Base-by-base conservation (phyloP, 176 grass and related monocot genomes). In the Raddia guianensis region DNA sequence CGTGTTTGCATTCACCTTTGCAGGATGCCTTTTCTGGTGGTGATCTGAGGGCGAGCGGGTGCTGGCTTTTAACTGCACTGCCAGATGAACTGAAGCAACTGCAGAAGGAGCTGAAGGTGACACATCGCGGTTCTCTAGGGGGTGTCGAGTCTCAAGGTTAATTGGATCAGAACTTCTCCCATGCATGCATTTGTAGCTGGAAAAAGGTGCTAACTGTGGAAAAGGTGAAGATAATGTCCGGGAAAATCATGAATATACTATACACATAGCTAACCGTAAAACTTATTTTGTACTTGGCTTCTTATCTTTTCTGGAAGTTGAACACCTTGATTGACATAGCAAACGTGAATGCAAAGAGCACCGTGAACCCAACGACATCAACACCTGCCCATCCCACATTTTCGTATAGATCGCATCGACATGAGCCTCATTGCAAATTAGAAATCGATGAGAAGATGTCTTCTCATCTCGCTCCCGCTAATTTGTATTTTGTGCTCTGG, bases 261-360 rank as follows among this genome's bases (percentile, higher is more conserved):
- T 27, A 27, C 27, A 50, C 54, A 19, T 19, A 57, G n/a, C 20
- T 58, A 58, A 58, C 7, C 8, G n/a, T 18, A 58, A 9, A 58
- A 9, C 27, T 19, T 58, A 9, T n/a, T 19, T 58, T 58, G 18
- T 19, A 58, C 20, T 0, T 58, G 55, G 55, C 55, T 20, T 20
- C 55, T 58, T 18, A 58, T 58, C 55, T 58, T 58, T 58, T 58
- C 55, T 58, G 55, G 55, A 58, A 58, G n/a, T 58, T 19, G 55
- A 58, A 58, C 55, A 58, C 55, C 19, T 58, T 20, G 55, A 58
- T 20, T 58, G 55, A 20, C 18, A 20, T 8, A 58, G 55, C 55
- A 58, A 58, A 58, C 2, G 19, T 20, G 55, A 58, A 20, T 19
- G 55, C 55, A 58, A 58, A 20, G 55, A 58, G 55, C 55, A 58